Conservation (phyloP, 2,329 filamentous ascomycete genomes). For the Juglanconis oblonga region DNA sequence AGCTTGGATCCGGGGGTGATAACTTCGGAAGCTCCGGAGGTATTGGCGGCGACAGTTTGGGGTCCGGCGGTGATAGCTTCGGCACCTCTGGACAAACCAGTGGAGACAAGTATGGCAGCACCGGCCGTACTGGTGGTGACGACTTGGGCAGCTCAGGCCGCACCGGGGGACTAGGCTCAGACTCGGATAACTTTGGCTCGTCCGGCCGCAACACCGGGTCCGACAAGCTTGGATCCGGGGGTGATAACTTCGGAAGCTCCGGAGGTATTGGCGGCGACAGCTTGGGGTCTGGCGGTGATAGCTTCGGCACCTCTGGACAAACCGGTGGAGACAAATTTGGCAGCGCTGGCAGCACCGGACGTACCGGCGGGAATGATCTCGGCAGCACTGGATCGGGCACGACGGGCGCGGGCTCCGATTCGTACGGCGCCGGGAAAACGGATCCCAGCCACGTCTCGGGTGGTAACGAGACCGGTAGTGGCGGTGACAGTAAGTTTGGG, state of each 20-base stretch:
- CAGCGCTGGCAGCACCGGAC: constrained; percentile 1
- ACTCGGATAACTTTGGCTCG: constrained; percentile 5
- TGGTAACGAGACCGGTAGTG: constrained; percentile 13
- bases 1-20: neutral
- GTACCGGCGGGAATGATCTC: neutral
- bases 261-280: constrained; percentile 8
- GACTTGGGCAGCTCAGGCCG: constrained; percentile 12
- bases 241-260: constrained; percentile 9
- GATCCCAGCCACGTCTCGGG: constrained; percentile 18
- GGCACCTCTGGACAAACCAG: neutral
- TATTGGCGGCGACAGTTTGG: constrained; percentile 10
- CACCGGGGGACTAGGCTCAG: neutral
- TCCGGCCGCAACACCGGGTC: too few species aligned
- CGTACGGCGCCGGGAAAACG: constrained; percentile 18
- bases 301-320: neutral
- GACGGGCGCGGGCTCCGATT: neutral
- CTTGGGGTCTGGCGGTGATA: constrained; percentile 15
- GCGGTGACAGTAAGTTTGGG: constrained; percentile 46
- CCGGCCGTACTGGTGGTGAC: constrained; percentile 9
- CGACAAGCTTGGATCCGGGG: neutral
- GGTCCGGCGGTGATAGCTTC: constrained; percentile 12
- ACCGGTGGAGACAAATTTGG: constrained; percentile 4
- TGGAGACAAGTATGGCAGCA: constrained; percentile 8
- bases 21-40: constrained; percentile 9
- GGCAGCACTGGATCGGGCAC: constrained; percentile 3